Percentiles rank a stretch among this genome's conserved stretches.
Conservation (phyloP, 768 basidiomycete species). For the Xerocomus potaroensis region DNA sequence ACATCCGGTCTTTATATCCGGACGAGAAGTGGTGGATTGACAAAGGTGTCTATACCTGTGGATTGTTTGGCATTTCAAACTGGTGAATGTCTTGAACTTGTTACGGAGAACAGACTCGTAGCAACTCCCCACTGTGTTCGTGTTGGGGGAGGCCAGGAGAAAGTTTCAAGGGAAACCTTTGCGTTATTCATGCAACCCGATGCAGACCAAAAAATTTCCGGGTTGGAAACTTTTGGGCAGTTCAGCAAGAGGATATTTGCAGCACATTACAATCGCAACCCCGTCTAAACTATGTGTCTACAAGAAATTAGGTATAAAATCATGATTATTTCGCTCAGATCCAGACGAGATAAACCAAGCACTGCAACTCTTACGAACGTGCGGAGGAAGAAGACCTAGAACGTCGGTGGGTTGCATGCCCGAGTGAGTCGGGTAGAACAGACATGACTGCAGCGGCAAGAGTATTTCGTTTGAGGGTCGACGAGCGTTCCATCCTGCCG, state of each 20-base stretch:
- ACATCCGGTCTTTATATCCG: slow-evolving; percentile 89
- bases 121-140: slow-evolving; percentile 96
- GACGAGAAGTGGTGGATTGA: slow-evolving; percentile 71
- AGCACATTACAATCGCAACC: slow-evolving; percentile 39
- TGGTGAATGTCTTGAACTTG: slow-evolving; percentile 89
- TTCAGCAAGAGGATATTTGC: slow-evolving; percentile 83
- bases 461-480: slow-evolving; percentile 54
- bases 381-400: slow-evolving; percentile 33
- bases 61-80: slow-evolving; percentile 94
- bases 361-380: slow-evolving; percentile 16
- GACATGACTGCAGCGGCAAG: slow-evolving; percentile 59
- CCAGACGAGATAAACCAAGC: too few species aligned
- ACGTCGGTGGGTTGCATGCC: slow-evolving; percentile 39
- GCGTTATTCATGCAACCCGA: slow-evolving; percentile 90
- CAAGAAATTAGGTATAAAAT: slow-evolving; percentile 6
- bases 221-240: slow-evolving; percentile 75
- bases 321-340: slow-evolving; percentile 7
- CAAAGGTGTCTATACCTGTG: slow-evolving; percentile 80
- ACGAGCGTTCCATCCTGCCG: slow-evolving; percentile 33
- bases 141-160: slow-evolving; percentile 52
- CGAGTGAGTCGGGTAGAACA: slow-evolving; percentile 53
- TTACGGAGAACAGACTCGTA: slow-evolving; percentile 73
- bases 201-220: slow-evolving; percentile 67
- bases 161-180: slow-evolving; percentile 81
- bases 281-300: slow-evolving; percentile 20